These are phyloP conservation scores for Cunninghamia lanceolata DNA, from an alignment of 75 land plant genomes.

Conservation along the genomic window DNA sequence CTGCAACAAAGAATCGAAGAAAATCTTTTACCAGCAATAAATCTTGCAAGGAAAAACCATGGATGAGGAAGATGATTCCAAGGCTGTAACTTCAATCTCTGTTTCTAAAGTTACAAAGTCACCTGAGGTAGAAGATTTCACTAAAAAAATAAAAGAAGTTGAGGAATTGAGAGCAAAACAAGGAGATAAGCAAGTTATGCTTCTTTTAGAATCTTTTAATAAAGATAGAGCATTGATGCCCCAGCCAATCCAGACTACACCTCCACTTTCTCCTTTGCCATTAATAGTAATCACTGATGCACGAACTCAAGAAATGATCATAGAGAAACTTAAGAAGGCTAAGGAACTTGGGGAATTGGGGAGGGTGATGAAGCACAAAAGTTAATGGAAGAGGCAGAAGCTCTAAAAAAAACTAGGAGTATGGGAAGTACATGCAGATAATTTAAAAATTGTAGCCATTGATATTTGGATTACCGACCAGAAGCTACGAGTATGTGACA, in stretches of 20 bases:
- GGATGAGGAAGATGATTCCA: conserved; percentile 49
- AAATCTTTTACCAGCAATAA: no score
- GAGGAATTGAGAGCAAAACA: conserved; percentile 39
- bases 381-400: no score
- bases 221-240: conserved; percentile 93
- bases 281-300: conserved; percentile 65
- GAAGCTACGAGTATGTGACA: no score
- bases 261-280: conserved; percentile 73
- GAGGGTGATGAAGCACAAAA: no score
- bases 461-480: no score
- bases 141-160: conserved; percentile 34
- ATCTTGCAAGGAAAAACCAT: no score
- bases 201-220: conserved; percentile 93
- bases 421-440: no score
- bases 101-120: conserved; percentile 50
- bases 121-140: conserved; percentile 39
- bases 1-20: no score
- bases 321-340: conserved; percentile 90
- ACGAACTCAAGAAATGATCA: conserved; percentile 95
- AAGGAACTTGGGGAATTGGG: conserved; percentile 99
- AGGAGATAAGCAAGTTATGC: conserved; percentile 55
- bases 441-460: no score
- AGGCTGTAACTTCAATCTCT: conserved; percentile 49
- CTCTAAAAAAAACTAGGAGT: no score
- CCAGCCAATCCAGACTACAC: conserved; percentile 73